Conservation (phyloP, 148 eudicot species). For the Silene uniflora region DNA sequence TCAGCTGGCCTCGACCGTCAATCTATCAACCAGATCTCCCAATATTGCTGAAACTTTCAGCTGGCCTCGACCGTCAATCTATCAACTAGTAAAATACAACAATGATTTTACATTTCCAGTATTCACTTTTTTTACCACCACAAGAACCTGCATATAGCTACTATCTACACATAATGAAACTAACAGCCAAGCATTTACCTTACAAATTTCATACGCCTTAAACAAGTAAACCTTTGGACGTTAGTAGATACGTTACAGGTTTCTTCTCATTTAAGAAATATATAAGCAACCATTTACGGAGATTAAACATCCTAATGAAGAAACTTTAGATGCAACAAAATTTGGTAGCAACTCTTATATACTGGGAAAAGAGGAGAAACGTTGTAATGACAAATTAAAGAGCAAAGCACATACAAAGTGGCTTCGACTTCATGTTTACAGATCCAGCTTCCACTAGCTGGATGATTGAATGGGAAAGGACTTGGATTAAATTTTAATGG, state of each 20-base stretch:
- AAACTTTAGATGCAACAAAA: slow-evolving; percentile 27
- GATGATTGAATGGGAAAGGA: slow-evolving; percentile 18
- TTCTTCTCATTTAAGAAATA: too few species aligned
- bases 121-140: neutral
- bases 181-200: neutral
- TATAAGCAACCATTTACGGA: slow-evolving; percentile 10
- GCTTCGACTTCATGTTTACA: slow-evolving; percentile 39
- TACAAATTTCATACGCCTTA: neutral
- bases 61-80: too few species aligned
- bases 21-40: too few species aligned
- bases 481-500: slow-evolving; percentile 19
- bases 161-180: neutral
- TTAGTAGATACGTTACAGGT: neutral
- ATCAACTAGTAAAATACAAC: too few species aligned
- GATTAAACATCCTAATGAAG: slow-evolving; percentile 22
- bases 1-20: too few species aligned
- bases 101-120: neutral
- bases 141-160: neutral
- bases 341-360: slow-evolving; percentile 33
- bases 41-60: too few species aligned
- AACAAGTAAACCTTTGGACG: neutral
- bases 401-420: slow-evolving; percentile 37
- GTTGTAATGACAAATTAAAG: slow-evolving; percentile 23
- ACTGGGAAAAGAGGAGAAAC: slow-evolving; percentile 24
- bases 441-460: slow-evolving; percentile 35